Evolutionary conservation across 371 early-diverging fungal genomes (phyloP).

Genomic region (Lichtheimia ramosa): DNA sequence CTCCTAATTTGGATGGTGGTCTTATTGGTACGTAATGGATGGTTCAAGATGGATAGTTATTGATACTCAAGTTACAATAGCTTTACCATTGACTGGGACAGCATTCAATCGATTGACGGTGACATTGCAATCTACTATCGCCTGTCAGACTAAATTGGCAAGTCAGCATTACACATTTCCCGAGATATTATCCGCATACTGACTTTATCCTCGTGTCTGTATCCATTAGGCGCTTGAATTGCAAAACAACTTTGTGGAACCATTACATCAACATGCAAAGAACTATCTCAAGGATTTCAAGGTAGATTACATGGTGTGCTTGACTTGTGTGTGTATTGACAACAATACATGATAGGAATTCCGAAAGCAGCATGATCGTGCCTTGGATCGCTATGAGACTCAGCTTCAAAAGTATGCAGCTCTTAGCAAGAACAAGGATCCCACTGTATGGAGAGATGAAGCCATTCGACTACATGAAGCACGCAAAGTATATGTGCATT

Average conservation of each 20-base stretch:
- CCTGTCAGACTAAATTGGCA: constrained; percentile 55
- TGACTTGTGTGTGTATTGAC: neutral
- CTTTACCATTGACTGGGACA: constrained; percentile 21
- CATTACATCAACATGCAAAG: constrained; percentile 56
- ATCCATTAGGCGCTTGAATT: constrained; percentile 45
- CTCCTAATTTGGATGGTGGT: constrained; percentile 28
- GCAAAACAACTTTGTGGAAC: constrained; percentile 50
- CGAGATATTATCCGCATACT: too few species aligned
- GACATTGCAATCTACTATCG: constrained; percentile 44
- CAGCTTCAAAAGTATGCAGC: constrained; percentile 59
- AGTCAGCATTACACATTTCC: constrained; percentile 5
- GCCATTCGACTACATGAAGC: constrained; percentile 62
- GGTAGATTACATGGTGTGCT: constrained; percentile 9
- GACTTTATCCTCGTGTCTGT: neutral
- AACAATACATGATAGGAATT: constrained; percentile 29
- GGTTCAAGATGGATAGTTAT: neutral
- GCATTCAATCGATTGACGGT: constrained; percentile 41
- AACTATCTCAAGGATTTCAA: constrained; percentile 64
- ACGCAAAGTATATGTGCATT: constrained; percentile 62
- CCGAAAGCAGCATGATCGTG: constrained; percentile 55
- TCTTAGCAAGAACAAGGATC: constrained; percentile 58
- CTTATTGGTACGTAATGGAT: constrained; percentile 24
- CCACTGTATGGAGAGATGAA: constrained; percentile 60
- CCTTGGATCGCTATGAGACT: constrained; percentile 62
- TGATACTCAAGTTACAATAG: neutral